Evolutionary conservation across 2,329 filamentous ascomycete species (phyloP).

Genomic region (Tolypocladium pustulatum): DNA sequence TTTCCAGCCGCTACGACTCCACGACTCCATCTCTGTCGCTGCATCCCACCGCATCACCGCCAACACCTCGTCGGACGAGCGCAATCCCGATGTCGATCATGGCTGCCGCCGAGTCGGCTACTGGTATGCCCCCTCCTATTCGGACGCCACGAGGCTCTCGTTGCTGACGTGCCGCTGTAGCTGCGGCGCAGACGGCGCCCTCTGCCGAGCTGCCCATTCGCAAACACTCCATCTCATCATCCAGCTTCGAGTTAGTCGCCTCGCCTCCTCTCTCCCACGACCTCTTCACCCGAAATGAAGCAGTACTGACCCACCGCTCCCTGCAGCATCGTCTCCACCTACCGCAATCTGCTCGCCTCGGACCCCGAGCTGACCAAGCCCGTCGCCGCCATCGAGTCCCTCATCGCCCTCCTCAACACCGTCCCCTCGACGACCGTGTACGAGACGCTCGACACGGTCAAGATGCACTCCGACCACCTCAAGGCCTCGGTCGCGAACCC

Average conservation of each 20-base stretch:
- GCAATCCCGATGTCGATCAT: not conserved
- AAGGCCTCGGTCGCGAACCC: conserved; percentile 76
- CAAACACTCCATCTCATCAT: conserved; percentile 6
- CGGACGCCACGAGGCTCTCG: not conserved
- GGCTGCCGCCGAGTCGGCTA: not conserved
- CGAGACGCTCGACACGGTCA: conserved; percentile 83
- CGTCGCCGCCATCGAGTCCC: conserved; percentile 83
- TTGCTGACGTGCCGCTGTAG: not conserved
- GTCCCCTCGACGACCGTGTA: conserved; percentile 78
- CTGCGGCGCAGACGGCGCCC: not conserved
- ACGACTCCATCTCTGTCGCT: not conserved
- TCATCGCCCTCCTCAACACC: conserved; percentile 76
- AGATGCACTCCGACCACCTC: conserved; percentile 64
- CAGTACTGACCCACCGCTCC: not conserved
- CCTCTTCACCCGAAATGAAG: not conserved
- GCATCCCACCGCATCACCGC: not conserved
- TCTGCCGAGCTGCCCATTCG: not conserved
- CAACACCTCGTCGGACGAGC: not conserved
- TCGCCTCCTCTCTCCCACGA: not conserved
- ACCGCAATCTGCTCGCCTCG: conserved; percentile 41
- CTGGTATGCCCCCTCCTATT: not conserved
- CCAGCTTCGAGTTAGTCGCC: conserved; percentile 16
- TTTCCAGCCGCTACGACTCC: not conserved
- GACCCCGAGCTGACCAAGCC: conserved; percentile 90
- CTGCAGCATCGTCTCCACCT: conserved; percentile 44